Conservation (phyloP, 306 rosid genomes). For the Cucurbita argyrosperma region DNA sequence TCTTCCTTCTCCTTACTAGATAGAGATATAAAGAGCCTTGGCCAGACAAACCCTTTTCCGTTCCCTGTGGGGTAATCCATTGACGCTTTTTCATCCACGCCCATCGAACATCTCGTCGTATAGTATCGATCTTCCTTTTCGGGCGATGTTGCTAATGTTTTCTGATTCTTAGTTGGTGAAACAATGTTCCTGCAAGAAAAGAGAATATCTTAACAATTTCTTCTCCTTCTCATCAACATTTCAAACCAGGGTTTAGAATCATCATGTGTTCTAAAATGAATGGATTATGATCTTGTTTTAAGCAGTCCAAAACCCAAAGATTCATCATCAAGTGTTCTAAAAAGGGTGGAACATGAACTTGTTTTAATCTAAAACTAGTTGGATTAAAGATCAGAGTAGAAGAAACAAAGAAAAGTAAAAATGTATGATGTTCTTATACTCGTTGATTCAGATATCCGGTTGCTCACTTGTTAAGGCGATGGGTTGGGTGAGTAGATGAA, state of each 20-base stretch:
- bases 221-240: neutral
- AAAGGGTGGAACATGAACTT: neutral
- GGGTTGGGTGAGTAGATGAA: constrained; percentile 14
- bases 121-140: constrained; percentile 52
- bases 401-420: neutral
- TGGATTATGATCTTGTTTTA: neutral
- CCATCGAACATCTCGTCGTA: constrained; percentile 39
- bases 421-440: neutral
- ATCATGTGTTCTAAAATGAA: neutral
- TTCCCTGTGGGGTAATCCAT: constrained; percentile 20
- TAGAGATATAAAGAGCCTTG: constrained; percentile 33
- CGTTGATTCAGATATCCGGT: neutral
- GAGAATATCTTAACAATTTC: neutral
- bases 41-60: constrained; percentile 29
- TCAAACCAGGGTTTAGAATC: neutral
- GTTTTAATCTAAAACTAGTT: neutral
- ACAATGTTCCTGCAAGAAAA: constrained; percentile 15
- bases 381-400: neutral
- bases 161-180: constrained; percentile 15
- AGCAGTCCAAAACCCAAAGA: neutral
- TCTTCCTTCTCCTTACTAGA: constrained; percentile 50
- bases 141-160: constrained; percentile 15
- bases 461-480: constrained; percentile 30
- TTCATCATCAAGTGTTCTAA: neutral
- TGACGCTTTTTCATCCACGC: constrained; percentile 36